phyloP scores from a whole-genome alignment of 2,329 filamentous ascomycete species.

The Alternaria postmessia region DNA sequence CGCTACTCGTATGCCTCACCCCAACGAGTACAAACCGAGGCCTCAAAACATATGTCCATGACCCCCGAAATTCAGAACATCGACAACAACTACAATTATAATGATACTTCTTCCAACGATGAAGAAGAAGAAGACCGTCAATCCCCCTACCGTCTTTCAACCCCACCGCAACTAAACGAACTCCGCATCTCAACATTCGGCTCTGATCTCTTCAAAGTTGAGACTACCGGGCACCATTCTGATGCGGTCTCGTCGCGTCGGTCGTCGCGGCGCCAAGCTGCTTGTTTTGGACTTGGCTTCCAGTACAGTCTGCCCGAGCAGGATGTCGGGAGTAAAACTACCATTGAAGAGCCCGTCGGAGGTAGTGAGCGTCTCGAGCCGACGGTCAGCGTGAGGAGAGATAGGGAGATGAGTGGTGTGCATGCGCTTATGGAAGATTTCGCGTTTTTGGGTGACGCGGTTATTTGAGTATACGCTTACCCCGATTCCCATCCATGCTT shows the following conservation, averaged over 20 bases:
- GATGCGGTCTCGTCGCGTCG: conserved; percentile 22
- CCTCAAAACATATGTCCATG: conserved; percentile 5
- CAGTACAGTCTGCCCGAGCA: conserved; percentile 46
- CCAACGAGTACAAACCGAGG: conserved; percentile 7
- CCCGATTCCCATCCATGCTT: neutral
- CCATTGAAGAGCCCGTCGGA: conserved; percentile 29
- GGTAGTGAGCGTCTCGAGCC: neutral
- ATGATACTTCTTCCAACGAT: neutral
- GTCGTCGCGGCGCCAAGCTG: conserved; percentile 37
- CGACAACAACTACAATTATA: neutral
- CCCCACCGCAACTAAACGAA: conserved; percentile 34
- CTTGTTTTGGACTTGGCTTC: conserved; percentile 45
- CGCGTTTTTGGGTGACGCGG: conserved; percentile 42
- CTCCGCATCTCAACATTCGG: conserved; percentile 41
- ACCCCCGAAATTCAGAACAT: conserved; percentile 16
- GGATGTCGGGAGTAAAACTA: conserved; percentile 36
- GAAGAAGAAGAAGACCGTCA: conserved; percentile 18
- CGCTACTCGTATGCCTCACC: conserved; percentile 31
- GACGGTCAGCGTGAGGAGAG: conserved; percentile 26
- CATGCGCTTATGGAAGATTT: conserved; percentile 45
- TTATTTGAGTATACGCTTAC: conserved; percentile 26
- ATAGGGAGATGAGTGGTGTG: conserved; percentile 34
- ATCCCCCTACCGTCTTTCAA: conserved; percentile 20
- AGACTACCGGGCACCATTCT: conserved; percentile 23
- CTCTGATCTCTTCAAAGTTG: conserved; percentile 39